A percentile compares a stretch with the other conserved stretches of the same genome.
These are phyloP conservation scores for Fusarium illudens DNA, from an alignment of 2,329 filamentous ascomycete genomes.

Conservation along the genomic window DNA sequence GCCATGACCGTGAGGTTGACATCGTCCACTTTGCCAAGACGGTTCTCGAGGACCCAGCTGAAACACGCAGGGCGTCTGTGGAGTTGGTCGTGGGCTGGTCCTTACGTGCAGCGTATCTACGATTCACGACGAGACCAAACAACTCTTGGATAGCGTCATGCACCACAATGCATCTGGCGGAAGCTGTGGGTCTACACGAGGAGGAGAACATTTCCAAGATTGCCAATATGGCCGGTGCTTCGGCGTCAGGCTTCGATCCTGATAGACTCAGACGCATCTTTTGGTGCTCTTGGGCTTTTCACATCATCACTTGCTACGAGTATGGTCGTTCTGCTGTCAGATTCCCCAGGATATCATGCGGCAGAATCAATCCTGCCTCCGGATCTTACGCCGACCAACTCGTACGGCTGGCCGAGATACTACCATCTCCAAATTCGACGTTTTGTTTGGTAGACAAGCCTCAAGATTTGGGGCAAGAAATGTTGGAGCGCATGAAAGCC, in stretches of 20 bases:
- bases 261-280: slow-evolving; percentile 35
- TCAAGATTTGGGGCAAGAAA: slow-evolving; percentile 18
- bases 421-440: slow-evolving; percentile 33
- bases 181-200: slow-evolving; percentile 35
- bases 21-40: slow-evolving; percentile 35
- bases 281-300: slow-evolving; percentile 34
- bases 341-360: slow-evolving; percentile 30
- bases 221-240: slow-evolving; percentile 20
- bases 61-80: slow-evolving; percentile 27
- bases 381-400: slow-evolving; percentile 35
- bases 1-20: slow-evolving; percentile 29
- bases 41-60: slow-evolving; percentile 35
- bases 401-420: slow-evolving; percentile 28
- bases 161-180: slow-evolving; percentile 33
- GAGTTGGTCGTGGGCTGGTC: slow-evolving; percentile 34
- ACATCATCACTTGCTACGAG: slow-evolving; percentile 35
- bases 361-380: slow-evolving; percentile 14
- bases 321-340: slow-evolving; percentile 34
- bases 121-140: slow-evolving; percentile 34
- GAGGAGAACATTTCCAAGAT: slow-evolving; percentile 37
- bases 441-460: slow-evolving; percentile 25
- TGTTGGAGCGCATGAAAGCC: slow-evolving; percentile 27
- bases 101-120: slow-evolving; percentile 33
- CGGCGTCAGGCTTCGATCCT: slow-evolving; percentile 20
- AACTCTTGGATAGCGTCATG: slow-evolving; percentile 39